These are phyloP conservation scores for Cornus controversa DNA, from an alignment of 148 eudicot genomes.

Conservation along the genomic window DNA sequence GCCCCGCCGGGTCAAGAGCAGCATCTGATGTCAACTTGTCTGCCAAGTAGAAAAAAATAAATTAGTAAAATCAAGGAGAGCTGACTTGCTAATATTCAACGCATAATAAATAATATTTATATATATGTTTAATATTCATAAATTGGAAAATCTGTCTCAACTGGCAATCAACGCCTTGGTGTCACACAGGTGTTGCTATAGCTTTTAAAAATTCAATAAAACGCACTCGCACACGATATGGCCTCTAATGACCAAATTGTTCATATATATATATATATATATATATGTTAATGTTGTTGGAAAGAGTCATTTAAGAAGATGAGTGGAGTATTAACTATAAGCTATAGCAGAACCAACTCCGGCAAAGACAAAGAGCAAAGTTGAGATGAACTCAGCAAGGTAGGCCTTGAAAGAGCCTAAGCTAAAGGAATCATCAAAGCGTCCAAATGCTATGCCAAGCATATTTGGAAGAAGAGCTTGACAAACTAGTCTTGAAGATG, in stretches of 20 bases:
- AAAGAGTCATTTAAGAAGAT: background rate
- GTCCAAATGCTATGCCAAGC: conserved; percentile 61
- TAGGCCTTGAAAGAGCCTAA: conserved; percentile 63
- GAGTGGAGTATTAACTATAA: conserved; percentile 35
- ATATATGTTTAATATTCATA: too few relatives aligned
- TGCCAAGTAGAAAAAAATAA: conserved; percentile 14
- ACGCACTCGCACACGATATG: too few relatives aligned
- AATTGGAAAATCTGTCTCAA: too few relatives aligned
- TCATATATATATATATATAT: too few relatives aligned
- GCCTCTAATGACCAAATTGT: too few relatives aligned
- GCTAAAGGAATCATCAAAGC: conserved; percentile 64
- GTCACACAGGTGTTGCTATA: background rate
- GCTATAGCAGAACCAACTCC: conserved; percentile 91
- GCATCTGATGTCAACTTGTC: conserved; percentile 70
- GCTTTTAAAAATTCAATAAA: too few relatives aligned
- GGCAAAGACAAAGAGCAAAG: conserved; percentile 80
- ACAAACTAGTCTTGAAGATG: background rate
- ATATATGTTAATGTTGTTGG: background rate
- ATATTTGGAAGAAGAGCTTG: conserved; percentile 20
- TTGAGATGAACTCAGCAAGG: conserved; percentile 78
- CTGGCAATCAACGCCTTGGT: background rate
- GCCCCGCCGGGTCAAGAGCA: conserved; percentile 66
- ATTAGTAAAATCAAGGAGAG: too few relatives aligned
- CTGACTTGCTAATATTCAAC: too few relatives aligned
- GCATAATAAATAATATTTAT: too few relatives aligned